These are phyloP conservation scores for Aurantiochytrium sp. DNA, from an alignment of 108 stramenopile genomes.

Conservation along the genomic window DNA sequence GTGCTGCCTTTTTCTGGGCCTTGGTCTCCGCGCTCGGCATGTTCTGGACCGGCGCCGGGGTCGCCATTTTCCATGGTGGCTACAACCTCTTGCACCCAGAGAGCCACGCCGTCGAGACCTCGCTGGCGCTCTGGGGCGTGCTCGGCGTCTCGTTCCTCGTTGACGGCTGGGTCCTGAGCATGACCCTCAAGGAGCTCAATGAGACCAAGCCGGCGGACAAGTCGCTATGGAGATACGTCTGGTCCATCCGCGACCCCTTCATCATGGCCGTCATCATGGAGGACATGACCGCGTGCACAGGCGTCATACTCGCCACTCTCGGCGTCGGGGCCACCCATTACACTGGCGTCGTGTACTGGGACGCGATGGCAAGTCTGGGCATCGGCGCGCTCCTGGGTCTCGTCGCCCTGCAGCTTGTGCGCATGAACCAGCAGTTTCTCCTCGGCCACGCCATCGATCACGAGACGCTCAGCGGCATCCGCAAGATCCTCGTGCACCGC, in stretches of 20 bases:
- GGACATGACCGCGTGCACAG: constrained; percentile 90
- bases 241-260: constrained; percentile 83
- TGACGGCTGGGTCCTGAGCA: constrained; percentile 43
- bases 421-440: constrained; percentile 82
- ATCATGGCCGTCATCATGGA: constrained; percentile 88
- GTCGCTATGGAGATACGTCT: constrained; percentile 4
- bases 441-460: constrained; percentile 85
- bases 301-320: constrained; percentile 82
- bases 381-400: constrained; percentile 76
- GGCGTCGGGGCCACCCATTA: constrained; percentile 79
- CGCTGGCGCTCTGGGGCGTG: constrained; percentile 46
- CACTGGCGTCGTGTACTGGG: constrained; percentile 74
- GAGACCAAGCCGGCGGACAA: not conserved
- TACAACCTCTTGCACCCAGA: not conserved
- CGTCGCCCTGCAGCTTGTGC: constrained; percentile 74
- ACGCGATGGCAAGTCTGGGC: constrained; percentile 81
- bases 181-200: constrained; percentile 1
- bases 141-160: constrained; percentile 44
- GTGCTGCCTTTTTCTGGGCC: constrained; percentile 84
- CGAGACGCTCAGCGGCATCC: constrained; percentile 72
- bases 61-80: constrained; percentile 39
- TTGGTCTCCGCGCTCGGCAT: constrained; percentile 57
- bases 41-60: constrained; percentile 56
- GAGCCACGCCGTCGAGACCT: constrained; percentile 17
- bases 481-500: constrained; percentile 69